Conservation (phyloP, 2,329 filamentous ascomycete genomes). For the Magnaporthiopsis rhizophila region DNA sequence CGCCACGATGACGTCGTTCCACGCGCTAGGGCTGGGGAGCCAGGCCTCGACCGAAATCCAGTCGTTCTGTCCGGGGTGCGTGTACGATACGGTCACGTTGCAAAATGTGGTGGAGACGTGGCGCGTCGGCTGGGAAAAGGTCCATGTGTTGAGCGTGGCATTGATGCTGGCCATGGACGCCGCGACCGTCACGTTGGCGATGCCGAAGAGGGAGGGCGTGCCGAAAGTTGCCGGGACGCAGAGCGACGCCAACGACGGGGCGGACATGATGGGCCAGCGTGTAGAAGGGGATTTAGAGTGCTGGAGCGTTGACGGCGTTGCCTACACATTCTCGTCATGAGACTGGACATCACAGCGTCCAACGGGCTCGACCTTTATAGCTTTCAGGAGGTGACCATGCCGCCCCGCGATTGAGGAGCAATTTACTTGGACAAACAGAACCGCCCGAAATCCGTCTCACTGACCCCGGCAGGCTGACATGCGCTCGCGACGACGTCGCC, state of each 20-base stretch:
- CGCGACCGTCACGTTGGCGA: not conserved
- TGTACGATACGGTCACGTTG: constrained; percentile 30
- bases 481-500: no score
- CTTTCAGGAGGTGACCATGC: no score
- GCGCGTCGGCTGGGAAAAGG: not conserved
- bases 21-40: constrained; percentile 20
- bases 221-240: constrained; percentile 1
- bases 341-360: no score
- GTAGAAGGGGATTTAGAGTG: not conserved
- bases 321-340: no score
- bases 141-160: not conserved
- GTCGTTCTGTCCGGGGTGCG: constrained; percentile 26
- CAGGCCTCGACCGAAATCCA: constrained; percentile 23
- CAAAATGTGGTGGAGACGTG: constrained; percentile 19
- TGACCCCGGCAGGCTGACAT: no score
- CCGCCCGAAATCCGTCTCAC: no score
- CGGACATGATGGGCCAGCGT: not conserved
- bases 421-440: no score
- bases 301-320: not conserved
- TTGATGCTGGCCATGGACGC: not conserved
- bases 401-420: no score
- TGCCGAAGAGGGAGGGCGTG: not conserved
- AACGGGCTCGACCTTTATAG: no score
- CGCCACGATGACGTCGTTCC: constrained; percentile 25
- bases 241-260: not conserved